phyloP scores from a whole-genome alignment of 176 grass and related monocot genomes.

The Oryza meyeriana region DNA sequence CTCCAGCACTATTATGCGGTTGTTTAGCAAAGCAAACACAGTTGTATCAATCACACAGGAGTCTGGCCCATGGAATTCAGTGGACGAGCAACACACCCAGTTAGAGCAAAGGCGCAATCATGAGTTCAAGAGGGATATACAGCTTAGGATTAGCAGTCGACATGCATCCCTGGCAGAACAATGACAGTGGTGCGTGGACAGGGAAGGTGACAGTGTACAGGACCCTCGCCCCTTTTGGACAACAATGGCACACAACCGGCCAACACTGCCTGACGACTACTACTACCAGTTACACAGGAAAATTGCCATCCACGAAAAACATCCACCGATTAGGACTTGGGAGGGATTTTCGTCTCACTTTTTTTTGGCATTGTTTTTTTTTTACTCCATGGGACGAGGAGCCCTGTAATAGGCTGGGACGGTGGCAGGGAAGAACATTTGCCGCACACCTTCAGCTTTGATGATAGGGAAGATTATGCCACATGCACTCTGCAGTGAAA shows the following conservation, averaged over 20 bases:
- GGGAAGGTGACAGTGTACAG: neutral
- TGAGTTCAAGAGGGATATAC: neutral
- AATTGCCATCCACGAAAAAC: neutral
- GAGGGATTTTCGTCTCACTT: neutral
- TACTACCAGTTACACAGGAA: neutral
- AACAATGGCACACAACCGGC: neutral
- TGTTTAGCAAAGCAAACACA: neutral
- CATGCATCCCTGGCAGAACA: neutral
- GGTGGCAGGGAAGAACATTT: conserved; percentile 98
- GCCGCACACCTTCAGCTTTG: conserved; percentile 92
- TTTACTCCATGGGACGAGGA: conserved; percentile 20
- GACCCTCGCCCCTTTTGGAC: neutral
- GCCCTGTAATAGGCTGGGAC: conserved; percentile 81
- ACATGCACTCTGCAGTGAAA: conserved; percentile 58
- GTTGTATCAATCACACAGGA: neutral
- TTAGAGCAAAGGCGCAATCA: neutral
- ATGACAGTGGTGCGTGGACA: neutral
- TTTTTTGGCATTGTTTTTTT: neutral
- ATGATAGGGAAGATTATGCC: conserved; percentile 97
- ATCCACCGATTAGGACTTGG: neutral
- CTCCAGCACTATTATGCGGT: neutral
- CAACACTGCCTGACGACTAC: neutral
- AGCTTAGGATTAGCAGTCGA: neutral
- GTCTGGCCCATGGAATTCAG: neutral
- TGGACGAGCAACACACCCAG: neutral